These are phyloP conservation scores for Salix viminalis DNA, from an alignment of 345 rosid genomes.

Conservation along the genomic window DNA sequence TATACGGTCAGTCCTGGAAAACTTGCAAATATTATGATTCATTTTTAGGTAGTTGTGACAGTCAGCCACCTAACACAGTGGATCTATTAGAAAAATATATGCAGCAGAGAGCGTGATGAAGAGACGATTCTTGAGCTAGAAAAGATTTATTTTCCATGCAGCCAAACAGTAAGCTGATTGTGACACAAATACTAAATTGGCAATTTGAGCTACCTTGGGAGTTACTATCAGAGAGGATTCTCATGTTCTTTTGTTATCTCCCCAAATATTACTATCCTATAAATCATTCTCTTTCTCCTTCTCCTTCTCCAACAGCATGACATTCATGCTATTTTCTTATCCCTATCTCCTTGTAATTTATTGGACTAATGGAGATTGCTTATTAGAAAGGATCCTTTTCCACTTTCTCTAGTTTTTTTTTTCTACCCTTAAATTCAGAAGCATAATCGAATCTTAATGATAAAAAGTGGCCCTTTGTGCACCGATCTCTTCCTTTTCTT, in stretches of 20 bases:
- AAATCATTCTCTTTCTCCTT: conserved; percentile 3
- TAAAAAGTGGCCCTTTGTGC: too few species aligned
- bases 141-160: too few species aligned
- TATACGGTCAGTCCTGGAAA: too few species aligned
- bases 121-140: too few species aligned
- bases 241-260: not conserved
- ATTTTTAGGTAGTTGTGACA: too few species aligned
- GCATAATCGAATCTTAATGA: not conserved
- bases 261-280: not conserved
- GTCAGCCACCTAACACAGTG: too few species aligned
- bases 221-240: not conserved
- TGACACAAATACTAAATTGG: not conserved
- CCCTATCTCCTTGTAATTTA: not conserved
- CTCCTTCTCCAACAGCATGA: not conserved
- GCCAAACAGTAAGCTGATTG: too few species aligned
- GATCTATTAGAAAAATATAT: too few species aligned
- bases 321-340: not conserved
- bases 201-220: not conserved
- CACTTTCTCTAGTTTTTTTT: not conserved
- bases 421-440: not conserved
- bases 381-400: not conserved
- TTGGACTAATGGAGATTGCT: not conserved
- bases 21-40: too few species aligned
- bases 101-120: too few species aligned
- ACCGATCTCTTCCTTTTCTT: too few species aligned